Evolutionary conservation across 2,329 filamentous ascomycete genomes (phyloP), one percentile per base, ranked within the genome.

Genomic region (Talaromyces verruculosus): DNA sequence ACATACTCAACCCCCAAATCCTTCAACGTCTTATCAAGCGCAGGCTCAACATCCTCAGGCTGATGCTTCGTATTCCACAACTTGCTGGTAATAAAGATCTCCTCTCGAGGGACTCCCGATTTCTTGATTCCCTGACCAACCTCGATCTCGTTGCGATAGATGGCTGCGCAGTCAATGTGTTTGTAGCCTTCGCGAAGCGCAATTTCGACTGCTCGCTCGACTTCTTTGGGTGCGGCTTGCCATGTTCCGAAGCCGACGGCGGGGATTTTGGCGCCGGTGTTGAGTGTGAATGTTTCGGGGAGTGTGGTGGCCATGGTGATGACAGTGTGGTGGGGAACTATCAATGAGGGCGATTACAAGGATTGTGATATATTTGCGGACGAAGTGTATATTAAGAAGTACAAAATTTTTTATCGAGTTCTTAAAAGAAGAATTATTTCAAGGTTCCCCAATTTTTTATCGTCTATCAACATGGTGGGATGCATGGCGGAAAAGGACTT

Each of bases 11-110:
- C 81, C 1, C 91, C 90, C 41, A 96, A 81, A 67, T 85, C 84
- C 79, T 89, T 86, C 75, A 95, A 82, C 72, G 88, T 91, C 83
- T 89, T 88, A 69, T 92, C 87, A 41, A 95, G 83, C 41, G 85
- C 88, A 72, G 89, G 81, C 78, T 90, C 88, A 5, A 88, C 88
- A 49, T 61, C 59, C 19, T 61, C 6, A 88, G 84, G 35, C 86
- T 87, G 77, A 90, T 89, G 81, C 91, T 93, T 61, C 90, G 33
- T 92, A 73, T 88, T 89, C 91, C 92, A 96, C 43, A 93, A 85
- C 84, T 96, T 96, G 73, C 89, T 92, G 64, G 91, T 91, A 67
- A 96, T 87, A 80, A 95, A 96, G 68, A 96, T 80, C 66, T 96
- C 91, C 76, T 90, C 86, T 68, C 92, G 86, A 84, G 89, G 90